Evolutionary conservation across 78 protist genomes (phyloP).

Genomic region (Dictyostelium firmibasis): DNA sequence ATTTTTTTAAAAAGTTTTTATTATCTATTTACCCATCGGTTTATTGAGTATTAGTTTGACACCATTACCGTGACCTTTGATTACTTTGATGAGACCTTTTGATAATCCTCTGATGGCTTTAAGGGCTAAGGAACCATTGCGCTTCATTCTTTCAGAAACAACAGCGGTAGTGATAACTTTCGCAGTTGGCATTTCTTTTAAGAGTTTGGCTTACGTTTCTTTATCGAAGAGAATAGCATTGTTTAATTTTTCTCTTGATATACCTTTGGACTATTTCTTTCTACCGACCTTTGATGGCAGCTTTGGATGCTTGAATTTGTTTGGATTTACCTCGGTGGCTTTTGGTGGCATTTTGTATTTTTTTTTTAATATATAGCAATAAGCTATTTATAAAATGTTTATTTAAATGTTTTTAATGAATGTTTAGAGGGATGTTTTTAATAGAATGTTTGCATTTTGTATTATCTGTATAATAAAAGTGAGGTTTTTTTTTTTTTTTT

Average conservation of each 20-base stretch:
- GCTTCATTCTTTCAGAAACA: slow-evolving; percentile 91
- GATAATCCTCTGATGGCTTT: slow-evolving; percentile 81
- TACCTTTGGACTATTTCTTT: slow-evolving; percentile 94
- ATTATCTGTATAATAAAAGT: neutral
- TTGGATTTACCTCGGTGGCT: slow-evolving; percentile 54
- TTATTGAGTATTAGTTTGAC: slow-evolving; percentile 89
- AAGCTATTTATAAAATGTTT: no score
- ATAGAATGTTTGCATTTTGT: neutral
- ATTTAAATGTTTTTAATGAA: no score
- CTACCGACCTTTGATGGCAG: slow-evolving; percentile 65
- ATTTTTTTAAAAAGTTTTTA: neutral
- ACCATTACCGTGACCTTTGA: slow-evolving; percentile 67
- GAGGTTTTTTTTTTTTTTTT: no score
- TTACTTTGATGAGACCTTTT: slow-evolving; percentile 91
- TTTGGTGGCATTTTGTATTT: no score
- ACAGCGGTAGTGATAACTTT: slow-evolving; percentile 95
- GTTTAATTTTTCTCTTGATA: slow-evolving; percentile 91
- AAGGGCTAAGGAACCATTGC: slow-evolving; percentile 93
- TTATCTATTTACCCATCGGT: neutral
- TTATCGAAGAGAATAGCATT: slow-evolving; percentile 90
- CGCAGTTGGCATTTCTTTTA: slow-evolving; percentile 86
- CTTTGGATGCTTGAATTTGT: slow-evolving; percentile 71
- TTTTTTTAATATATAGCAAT: no score
- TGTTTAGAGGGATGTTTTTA: no score
- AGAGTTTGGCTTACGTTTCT: slow-evolving; percentile 84